Conservation (phyloP, 2,329 filamentous ascomycete species). For the Epichloe brachyelytri region DNA sequence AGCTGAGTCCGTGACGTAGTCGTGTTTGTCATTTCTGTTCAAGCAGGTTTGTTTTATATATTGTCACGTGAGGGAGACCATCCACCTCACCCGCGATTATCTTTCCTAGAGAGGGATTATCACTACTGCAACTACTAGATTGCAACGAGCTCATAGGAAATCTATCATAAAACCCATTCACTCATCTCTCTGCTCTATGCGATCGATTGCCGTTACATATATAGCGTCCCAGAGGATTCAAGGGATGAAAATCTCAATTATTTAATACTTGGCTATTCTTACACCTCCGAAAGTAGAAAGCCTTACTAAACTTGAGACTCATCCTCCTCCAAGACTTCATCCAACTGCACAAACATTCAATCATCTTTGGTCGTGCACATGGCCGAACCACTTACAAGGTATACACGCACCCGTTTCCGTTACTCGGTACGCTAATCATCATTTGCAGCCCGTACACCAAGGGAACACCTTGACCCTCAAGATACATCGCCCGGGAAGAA, state of each 20-base stretch:
- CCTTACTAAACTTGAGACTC: background rate
- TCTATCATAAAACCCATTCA: too few species aligned
- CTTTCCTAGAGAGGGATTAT: background rate
- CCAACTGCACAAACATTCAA: background rate
- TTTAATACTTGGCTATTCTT: background rate
- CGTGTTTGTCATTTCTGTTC: background rate
- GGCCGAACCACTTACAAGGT: background rate
- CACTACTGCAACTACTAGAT: background rate
- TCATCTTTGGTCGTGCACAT: background rate
- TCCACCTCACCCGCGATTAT: background rate
- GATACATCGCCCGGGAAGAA: background rate
- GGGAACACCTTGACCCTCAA: background rate
- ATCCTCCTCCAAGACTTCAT: background rate
- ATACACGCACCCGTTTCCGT: background rate
- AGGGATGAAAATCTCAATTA: too few species aligned
- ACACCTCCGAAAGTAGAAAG: background rate
- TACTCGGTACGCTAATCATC: background rate
- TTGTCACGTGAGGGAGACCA: background rate
- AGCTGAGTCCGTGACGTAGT: too few species aligned
- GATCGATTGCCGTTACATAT: too few species aligned
- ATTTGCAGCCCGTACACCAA: background rate
- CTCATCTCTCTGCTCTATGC: too few species aligned
- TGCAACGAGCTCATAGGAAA: too few species aligned
- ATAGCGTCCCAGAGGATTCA: too few species aligned
- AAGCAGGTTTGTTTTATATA: background rate